Conservation (phyloP, 176 grass and related monocot genomes). For the Oryza glumipatula region DNA sequence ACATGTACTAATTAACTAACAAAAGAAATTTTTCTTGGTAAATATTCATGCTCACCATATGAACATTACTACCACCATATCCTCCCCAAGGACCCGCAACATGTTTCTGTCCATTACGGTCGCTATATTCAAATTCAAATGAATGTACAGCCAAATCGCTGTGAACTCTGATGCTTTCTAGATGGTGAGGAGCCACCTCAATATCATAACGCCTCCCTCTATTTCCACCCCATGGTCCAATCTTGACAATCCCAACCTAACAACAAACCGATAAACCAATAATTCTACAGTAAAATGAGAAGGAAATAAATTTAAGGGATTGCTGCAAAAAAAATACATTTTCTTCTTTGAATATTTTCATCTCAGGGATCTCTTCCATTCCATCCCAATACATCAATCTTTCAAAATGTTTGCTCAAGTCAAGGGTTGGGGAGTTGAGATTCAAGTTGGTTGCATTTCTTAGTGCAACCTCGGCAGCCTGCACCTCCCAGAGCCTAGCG, state of each 20-base stretch:
- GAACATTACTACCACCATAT: too few species aligned
- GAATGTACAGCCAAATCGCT: not conserved
- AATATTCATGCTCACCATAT: too few species aligned
- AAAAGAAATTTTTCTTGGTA: too few species aligned
- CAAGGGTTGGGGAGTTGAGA: not conserved
- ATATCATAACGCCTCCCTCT: not conserved
- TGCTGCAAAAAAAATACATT: not conserved
- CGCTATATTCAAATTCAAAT: too few species aligned
- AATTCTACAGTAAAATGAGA: not conserved
- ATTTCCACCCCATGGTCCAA: constrained; percentile 37
- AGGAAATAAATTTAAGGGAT: too few species aligned
- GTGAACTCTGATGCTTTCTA: constrained; percentile 1
- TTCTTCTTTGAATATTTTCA: not conserved
- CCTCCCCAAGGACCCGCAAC: too few species aligned
- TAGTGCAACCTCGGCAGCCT: not conserved
- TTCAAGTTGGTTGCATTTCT: not conserved
- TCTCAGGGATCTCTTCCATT: not conserved
- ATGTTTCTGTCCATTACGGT: too few species aligned
- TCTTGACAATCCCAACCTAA: not conserved
- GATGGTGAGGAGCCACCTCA: not conserved
- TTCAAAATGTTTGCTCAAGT: not conserved
- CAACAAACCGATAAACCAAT: not conserved
- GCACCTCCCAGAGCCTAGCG: not conserved
- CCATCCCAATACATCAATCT: not conserved
- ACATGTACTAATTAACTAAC: too few species aligned